These are phyloP conservation scores for Pichia heedii DNA, from an alignment of 805 yeast genomes.

Conservation along the genomic window DNA sequence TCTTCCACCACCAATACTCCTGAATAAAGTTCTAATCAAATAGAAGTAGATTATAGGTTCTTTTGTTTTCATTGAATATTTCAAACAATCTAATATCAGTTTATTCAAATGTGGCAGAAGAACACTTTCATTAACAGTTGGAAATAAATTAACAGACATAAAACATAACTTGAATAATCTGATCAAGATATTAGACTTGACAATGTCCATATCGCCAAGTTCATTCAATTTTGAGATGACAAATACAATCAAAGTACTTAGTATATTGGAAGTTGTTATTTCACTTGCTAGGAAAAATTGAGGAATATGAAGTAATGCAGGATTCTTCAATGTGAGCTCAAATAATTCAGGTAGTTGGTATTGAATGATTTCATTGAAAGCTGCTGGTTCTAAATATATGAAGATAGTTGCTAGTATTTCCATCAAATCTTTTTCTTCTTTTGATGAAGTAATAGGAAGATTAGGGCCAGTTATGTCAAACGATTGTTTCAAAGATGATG, in stretches of 20 bases:
- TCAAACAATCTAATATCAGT: conserved; percentile 70
- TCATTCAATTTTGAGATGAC: conserved; percentile 63
- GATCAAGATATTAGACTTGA: conserved; percentile 71
- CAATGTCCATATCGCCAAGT: conserved; percentile 71
- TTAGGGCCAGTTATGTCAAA: conserved; percentile 74
- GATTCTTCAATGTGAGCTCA: conserved; percentile 69
- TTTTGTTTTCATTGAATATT: conserved; percentile 71
- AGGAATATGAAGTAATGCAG: conserved; percentile 82
- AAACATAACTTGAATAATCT: conserved; percentile 86
- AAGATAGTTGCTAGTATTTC: conserved; percentile 91
- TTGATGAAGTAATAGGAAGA: conserved; percentile 76
- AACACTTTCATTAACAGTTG: conserved; percentile 78
- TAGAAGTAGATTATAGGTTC: conserved; percentile 90
- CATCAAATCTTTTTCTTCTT: conserved; percentile 92
- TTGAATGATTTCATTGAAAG: conserved; percentile 86
- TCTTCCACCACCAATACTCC: conserved; percentile 95
- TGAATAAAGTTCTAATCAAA: conserved; percentile 76
- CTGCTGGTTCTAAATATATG: conserved; percentile 88
- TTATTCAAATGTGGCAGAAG: conserved; percentile 81
- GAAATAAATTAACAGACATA: conserved; percentile 91
- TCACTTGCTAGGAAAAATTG: conserved; percentile 93
- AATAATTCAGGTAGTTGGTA: conserved; percentile 72
- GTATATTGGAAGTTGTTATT: conserved; percentile 86
- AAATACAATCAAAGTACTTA: conserved; percentile 73
- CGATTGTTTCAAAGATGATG: conserved; percentile 26